Evolutionary conservation across 1,284 basidiomycete genomes (phyloP), one percentile per base, ranked within the genome.

Genomic region (Rhodotorula glutinis): DNA sequence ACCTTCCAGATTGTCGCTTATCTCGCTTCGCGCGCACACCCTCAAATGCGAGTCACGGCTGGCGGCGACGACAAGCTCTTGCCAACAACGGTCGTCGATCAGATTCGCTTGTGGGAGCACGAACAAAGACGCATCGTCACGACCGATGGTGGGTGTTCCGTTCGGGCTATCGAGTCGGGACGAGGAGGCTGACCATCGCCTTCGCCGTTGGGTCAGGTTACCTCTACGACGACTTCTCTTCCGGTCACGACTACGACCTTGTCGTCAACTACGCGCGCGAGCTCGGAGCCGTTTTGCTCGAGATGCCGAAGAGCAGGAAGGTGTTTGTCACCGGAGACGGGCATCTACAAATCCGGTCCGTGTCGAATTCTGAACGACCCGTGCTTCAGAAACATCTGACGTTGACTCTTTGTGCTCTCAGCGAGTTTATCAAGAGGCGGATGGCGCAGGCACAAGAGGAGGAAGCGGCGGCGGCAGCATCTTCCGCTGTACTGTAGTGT

Each of bases 51-150:
- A 76, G 91, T 89, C 79, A 92, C 93, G 79, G 57, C 63, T 9
- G 43, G 51, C 46, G n/a, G n/a, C 16, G 47, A 60, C 10, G 56
- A 53, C 11, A 60, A 60, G 38, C 82, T 96, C 9, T 82, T 97
- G 21, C 93, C 93, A 38, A 91, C 95, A 47, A 97, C 95, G 0
- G 94, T 98, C 0, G 93, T 97, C 75, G 96, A 99, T 81, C 96
- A 98, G 80, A 91, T 99, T 72, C 87, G 96, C 60, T 82, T 98
- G 23, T 99, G 96, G 95, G 95, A 99, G 79, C 83, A 94, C 60
- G 96, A 98, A 81, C 88, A 90, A 79, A 94, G 98, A 78, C 85
- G 96, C 58, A 83, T 98, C 3, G 88, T 89, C 74, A 88, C 89
- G 40, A 51, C 23, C 30, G 56, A 59, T 2, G 56, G 56, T 33